A percentile compares a stretch with the other conserved stretches of the same genome.
Conservation (phyloP, 2,329 filamentous ascomycete genomes). For the Coniochaeta prunicola region DNA sequence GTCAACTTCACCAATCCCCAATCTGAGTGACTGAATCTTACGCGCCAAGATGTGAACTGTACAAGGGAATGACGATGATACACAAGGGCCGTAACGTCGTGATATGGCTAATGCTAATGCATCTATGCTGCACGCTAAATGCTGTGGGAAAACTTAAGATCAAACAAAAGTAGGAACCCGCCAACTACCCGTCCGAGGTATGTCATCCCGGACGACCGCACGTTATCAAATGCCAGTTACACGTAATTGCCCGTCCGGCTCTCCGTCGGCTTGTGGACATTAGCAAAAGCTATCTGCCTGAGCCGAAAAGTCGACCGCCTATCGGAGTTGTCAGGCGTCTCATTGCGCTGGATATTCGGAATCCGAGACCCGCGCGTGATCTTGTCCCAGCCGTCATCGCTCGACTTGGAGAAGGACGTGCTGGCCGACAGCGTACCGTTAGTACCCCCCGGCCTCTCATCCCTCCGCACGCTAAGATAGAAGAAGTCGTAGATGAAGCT, state of each 20-base stretch:
- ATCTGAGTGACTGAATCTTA: too few relatives aligned
- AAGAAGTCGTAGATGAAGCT: constrained; percentile 37
- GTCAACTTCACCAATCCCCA: too few relatives aligned
- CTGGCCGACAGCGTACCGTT: neutral
- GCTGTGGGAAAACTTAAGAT: neutral
- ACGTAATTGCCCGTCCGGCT: neutral
- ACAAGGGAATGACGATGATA: too few relatives aligned
- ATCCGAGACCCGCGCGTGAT: neutral
- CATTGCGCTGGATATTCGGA: neutral
- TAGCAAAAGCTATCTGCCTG: neutral
- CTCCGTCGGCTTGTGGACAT: neutral
- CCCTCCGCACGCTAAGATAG: constrained; percentile 26
- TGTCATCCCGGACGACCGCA: neutral
- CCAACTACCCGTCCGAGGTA: neutral
- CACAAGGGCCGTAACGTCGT: too few relatives aligned
- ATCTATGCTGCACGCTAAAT: neutral
- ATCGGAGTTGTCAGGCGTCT: neutral
- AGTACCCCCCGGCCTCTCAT: constrained; percentile 6
- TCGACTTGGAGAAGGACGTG: neutral
- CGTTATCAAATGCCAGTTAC: neutral
- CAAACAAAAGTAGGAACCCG: neutral
- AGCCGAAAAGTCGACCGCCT: neutral
- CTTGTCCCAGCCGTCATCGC: neutral
- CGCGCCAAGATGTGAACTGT: too few relatives aligned
- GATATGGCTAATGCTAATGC: too few relatives aligned